phyloP scores from a whole-genome alignment of 306 rosid species.

The Carpinus fangiana region DNA sequence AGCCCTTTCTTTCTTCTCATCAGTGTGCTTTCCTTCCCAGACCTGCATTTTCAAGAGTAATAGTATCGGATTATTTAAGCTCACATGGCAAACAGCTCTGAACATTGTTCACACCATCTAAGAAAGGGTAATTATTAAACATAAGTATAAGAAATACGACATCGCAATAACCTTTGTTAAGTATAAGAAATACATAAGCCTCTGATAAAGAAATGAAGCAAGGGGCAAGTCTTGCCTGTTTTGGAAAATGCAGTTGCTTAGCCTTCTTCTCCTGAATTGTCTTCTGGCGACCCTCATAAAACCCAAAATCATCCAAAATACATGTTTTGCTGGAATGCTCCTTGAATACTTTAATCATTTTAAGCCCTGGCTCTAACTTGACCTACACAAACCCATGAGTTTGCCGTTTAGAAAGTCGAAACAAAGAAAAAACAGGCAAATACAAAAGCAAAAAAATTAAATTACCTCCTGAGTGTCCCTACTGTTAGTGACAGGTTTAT shows the following conservation, averaged over 20 bases:
- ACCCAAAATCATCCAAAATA: constrained; percentile 85
- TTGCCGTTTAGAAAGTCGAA: constrained; percentile 12
- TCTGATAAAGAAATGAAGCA: neutral
- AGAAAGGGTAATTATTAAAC: neutral
- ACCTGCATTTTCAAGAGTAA: constrained; percentile 44
- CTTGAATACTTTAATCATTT: constrained; percentile 74
- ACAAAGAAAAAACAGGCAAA: neutral
- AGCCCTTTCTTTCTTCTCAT: constrained; percentile 61
- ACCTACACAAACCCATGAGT: constrained; percentile 42
- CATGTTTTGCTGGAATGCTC: constrained; percentile 80
- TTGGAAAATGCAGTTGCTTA: constrained; percentile 71
- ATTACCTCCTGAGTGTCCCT: constrained; percentile 97
- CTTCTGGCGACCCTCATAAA: constrained; percentile 85
- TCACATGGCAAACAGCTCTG: neutral
- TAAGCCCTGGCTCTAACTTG: constrained; percentile 76
- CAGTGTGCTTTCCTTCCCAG: constrained; percentile 86
- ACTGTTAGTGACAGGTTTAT: constrained; percentile 94
- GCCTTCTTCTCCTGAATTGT: constrained; percentile 92
- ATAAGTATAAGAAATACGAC: neutral
- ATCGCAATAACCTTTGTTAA: neutral
- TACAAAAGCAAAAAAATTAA: neutral
- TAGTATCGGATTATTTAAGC: neutral
- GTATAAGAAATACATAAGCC: neutral
- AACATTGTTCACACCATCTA: neutral
- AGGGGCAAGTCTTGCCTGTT: constrained; percentile 52